A percentile compares a stretch with the other conserved stretches of the same genome.
These are phyloP conservation scores for Paramyrothecium roridum DNA, from an alignment of 2,329 filamentous ascomycete genomes.

Conservation along the genomic window DNA sequence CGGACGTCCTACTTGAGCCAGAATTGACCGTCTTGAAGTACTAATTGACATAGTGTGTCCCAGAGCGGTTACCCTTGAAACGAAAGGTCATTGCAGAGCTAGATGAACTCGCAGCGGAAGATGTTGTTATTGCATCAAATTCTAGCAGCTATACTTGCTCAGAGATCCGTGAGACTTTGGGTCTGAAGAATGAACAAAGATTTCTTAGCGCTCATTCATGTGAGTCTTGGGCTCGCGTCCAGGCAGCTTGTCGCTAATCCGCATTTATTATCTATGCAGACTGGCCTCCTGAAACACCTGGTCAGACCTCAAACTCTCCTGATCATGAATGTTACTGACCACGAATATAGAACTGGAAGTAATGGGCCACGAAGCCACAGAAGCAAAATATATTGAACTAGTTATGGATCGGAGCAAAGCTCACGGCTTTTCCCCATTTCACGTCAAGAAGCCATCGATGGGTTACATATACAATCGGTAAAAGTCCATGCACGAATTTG, in stretches of 20 bases:
- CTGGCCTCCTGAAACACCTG: slow-evolving; percentile 27
- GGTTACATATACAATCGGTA: slow-evolving; percentile 28
- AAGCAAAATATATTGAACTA: slow-evolving; percentile 12
- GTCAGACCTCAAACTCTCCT: slow-evolving; percentile 4
- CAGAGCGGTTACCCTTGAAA: slow-evolving; percentile 39
- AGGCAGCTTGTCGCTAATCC: background rate
- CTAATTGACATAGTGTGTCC: slow-evolving; percentile 33
- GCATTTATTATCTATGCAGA: slow-evolving; percentile 11
- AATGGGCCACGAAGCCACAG: slow-evolving; percentile 25
- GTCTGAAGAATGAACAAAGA: slow-evolving; percentile 26
- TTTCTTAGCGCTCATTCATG: slow-evolving; percentile 41
- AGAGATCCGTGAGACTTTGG: slow-evolving; percentile 35
- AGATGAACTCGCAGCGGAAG: slow-evolving; percentile 28
- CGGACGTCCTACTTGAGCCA: background rate
- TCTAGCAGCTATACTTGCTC: slow-evolving; percentile 42
- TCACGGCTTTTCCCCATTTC: slow-evolving; percentile 25
- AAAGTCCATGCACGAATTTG: too few relatives aligned
- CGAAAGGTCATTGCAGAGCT: slow-evolving; percentile 32
- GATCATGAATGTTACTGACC: background rate
- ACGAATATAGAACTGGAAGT: slow-evolving; percentile 18
- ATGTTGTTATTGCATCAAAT: slow-evolving; percentile 41
- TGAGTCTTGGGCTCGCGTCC: slow-evolving; percentile 14
- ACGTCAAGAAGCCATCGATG: slow-evolving; percentile 24
- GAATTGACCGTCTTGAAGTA: slow-evolving; percentile 4
- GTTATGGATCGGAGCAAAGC: slow-evolving; percentile 20